Evolutionary conservation across 176 grass and related monocot genomes (phyloP).

Genomic region (Cenchrus americanus): DNA sequence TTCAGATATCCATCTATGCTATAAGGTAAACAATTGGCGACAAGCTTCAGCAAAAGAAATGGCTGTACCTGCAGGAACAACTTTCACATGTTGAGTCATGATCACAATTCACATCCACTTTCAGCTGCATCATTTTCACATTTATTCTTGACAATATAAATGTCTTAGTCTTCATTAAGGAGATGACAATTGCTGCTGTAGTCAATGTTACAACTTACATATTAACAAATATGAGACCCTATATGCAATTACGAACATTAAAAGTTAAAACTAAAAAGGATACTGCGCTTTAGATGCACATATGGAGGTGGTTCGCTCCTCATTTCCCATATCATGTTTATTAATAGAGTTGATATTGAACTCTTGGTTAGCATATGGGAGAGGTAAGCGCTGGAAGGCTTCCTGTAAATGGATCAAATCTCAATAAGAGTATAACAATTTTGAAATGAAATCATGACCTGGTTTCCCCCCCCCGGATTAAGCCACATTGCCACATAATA

Average conservation of each 20-base stretch:
- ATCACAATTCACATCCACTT: conserved; percentile 72
- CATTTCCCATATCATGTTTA: conserved; percentile 53
- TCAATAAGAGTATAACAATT: conserved; percentile 22
- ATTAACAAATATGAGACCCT: not conserved
- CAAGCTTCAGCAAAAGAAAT: conserved; percentile 6
- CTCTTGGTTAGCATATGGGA: conserved; percentile 76
- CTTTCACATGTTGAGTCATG: conserved; percentile 69
- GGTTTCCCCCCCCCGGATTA: conserved; percentile 13
- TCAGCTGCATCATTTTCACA: conserved; percentile 42
- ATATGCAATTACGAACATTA: not conserved
- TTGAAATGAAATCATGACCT: conserved; percentile 27
- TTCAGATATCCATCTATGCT: not conserved
- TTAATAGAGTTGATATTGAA: conserved; percentile 60
- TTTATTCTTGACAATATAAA: conserved; percentile 88
- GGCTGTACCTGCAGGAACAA: conserved; percentile 84
- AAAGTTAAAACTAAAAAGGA: conserved; percentile 51
- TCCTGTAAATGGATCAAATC: conserved; percentile 62
- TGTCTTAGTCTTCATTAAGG: conserved; percentile 61
- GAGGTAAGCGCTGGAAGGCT: conserved; percentile 71
- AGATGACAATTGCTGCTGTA: conserved; percentile 20
- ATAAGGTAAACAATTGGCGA: not conserved
- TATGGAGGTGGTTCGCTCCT: conserved; percentile 64
- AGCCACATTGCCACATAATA: not conserved
- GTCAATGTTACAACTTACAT: not conserved
- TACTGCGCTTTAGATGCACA: conserved; percentile 80